These are phyloP conservation scores for Malus sylvestris DNA, from an alignment of 306 rosid species.

Conservation along the genomic window DNA sequence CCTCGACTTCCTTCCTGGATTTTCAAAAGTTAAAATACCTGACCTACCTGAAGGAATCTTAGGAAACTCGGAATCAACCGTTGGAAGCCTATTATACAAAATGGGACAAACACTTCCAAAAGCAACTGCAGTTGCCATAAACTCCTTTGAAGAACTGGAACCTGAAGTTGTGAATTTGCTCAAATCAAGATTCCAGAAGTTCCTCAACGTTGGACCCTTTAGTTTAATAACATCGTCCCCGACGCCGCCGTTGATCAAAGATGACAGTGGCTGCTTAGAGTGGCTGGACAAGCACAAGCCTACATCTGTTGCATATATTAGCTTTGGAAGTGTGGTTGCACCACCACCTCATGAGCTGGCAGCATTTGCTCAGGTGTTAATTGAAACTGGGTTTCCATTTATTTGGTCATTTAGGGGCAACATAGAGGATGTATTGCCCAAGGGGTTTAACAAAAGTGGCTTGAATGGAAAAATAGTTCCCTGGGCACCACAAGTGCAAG, in stretches of 20 bases:
- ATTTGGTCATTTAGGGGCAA: slow-evolving; percentile 56
- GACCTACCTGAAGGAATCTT: slow-evolving; percentile 53
- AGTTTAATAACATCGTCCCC: slow-evolving; percentile 16
- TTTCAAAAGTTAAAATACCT: slow-evolving; percentile 17
- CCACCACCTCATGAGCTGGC: slow-evolving; percentile 52
- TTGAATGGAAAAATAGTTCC: slow-evolving; percentile 41
- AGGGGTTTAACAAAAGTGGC: slow-evolving; percentile 22
- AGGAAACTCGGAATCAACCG: slow-evolving; percentile 19
- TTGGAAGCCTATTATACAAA: slow-evolving; percentile 37
- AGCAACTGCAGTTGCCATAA: slow-evolving; percentile 53
- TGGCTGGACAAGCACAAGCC: slow-evolving; percentile 44
- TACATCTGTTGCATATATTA: slow-evolving; percentile 44
- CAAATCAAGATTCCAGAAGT: slow-evolving; percentile 13
- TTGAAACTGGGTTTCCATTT: slow-evolving; percentile 34
- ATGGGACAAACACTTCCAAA: slow-evolving; percentile 49
- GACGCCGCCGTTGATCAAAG: slow-evolving; percentile 12
- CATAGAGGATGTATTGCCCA: slow-evolving; percentile 29
- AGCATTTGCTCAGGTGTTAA: slow-evolving; percentile 45
- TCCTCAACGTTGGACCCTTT: slow-evolving; percentile 62
- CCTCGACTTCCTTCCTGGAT: slow-evolving; percentile 48
- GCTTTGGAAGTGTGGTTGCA: slow-evolving; percentile 46
- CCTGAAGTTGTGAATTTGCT: slow-evolving; percentile 16
- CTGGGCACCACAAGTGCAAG: slow-evolving; percentile 55
- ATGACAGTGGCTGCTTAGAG: slow-evolving; percentile 32
- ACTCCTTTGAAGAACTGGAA: slow-evolving; percentile 46